These are phyloP conservation scores for Trichoderma gamsii DNA, from an alignment of 495 filamentous ascomycete genomes.

Conservation along the genomic window DNA sequence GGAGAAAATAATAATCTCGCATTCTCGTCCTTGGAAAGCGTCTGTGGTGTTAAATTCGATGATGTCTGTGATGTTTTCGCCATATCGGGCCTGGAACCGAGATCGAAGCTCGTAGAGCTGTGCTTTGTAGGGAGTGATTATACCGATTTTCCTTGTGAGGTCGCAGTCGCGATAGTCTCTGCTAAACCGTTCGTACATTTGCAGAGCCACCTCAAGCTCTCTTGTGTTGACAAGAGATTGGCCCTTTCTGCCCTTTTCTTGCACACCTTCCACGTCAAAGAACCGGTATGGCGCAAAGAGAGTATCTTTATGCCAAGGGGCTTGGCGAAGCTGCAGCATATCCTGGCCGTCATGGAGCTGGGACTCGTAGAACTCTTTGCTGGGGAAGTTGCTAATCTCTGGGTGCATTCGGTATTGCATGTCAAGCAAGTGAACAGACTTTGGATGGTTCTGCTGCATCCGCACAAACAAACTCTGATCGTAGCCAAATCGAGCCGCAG, in stretches of 20 bases:
- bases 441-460: conserved; percentile 87
- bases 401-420: conserved; percentile 99
- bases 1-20: conserved; percentile 97
- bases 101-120: conserved; percentile 75
- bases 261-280: conserved; percentile 89
- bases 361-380: conserved; percentile 84
- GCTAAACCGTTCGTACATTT: conserved; percentile 70
- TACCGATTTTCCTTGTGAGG: conserved; percentile 78
- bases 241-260: conserved; percentile 66
- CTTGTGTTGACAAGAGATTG: conserved; percentile 87
- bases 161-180: conserved; percentile 63
- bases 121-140: conserved; percentile 95
- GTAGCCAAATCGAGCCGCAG: conserved; percentile 87
- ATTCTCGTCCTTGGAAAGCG: conserved; percentile 94
- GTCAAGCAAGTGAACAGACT: conserved; percentile 89
- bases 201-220: conserved; percentile 78
- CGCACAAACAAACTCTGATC: conserved; percentile 97
- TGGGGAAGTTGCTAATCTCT: conserved; percentile 85
- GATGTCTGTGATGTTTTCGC: conserved; percentile 63
- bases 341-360: conserved; percentile 74
- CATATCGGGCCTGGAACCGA: conserved; percentile 64
- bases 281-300: conserved; percentile 92
- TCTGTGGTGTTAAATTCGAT: conserved; percentile 98
- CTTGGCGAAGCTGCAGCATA: conserved; percentile 67
- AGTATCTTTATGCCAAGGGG: conserved; percentile 77